Evolutionary conservation across 331 rosid genomes (phyloP).

Genomic region (Cydonia oblonga): DNA sequence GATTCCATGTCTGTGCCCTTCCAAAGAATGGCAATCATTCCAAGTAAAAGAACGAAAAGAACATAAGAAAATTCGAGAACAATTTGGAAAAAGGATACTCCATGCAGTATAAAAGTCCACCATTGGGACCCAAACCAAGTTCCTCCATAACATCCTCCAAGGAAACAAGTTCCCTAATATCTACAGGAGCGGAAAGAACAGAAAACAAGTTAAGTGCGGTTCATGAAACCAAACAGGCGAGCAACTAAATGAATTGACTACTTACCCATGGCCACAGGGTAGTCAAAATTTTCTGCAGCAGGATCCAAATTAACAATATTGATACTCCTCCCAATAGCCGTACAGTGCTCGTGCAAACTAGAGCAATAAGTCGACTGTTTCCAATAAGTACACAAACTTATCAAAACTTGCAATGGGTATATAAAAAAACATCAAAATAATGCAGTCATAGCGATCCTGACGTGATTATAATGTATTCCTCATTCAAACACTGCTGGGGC

Average conservation of each 20-base stretch:
- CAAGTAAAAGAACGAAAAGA: not conserved
- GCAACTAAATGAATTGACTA: not conserved
- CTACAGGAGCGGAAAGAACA: constrained; percentile 22
- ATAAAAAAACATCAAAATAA: not conserved
- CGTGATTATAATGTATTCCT: not conserved
- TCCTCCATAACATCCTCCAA: constrained; percentile 98
- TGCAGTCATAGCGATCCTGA: not conserved
- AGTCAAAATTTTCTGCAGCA: constrained; percentile 93
- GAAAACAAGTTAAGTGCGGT: not conserved
- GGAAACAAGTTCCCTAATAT: constrained; percentile 80
- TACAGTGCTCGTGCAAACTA: constrained; percentile 62
- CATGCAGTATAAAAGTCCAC: constrained; percentile 31
- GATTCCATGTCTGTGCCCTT: not conserved
- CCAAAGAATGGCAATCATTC: not conserved
- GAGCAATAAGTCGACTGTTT: constrained; percentile 84
- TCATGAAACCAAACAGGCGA: not conserved
- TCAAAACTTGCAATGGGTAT: not conserved
- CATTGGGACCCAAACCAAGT: constrained; percentile 92
- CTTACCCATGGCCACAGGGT: constrained; percentile 88
- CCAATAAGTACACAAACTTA: not conserved
- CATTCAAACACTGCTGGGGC: not conserved
- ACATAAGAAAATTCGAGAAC: not conserved
- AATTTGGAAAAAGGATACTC: constrained; percentile 64
- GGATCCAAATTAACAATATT: constrained; percentile 84
- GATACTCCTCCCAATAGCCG: constrained; percentile 41